Evolutionary conservation across 345 rosid genomes (phyloP).

Genomic region (Sisymbrium altissimum): DNA sequence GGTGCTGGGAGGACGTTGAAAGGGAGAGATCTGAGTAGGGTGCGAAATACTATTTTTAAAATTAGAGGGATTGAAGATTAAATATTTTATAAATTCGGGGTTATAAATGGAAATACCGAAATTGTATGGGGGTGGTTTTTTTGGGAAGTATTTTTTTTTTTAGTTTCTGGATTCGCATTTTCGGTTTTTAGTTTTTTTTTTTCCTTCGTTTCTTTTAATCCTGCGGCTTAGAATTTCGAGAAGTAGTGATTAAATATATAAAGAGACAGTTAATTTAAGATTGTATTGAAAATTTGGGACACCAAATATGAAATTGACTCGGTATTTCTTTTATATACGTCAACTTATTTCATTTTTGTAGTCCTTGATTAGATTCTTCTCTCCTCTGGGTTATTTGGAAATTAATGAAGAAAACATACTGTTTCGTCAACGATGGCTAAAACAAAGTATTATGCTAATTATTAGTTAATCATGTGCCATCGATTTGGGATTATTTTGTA

Average conservation of each 20-base stretch:
- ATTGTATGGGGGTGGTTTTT: background rate
- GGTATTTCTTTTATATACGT: background rate
- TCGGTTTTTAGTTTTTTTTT: background rate
- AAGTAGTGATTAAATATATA: background rate
- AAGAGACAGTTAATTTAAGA: conserved; percentile 3
- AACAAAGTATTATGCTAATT: conserved; percentile 5
- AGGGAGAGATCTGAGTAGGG: conserved; percentile 93
- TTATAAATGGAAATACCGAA: conserved; percentile 1
- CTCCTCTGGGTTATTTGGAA: background rate
- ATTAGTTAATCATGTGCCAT: conserved; percentile 21
- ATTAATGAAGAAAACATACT: background rate
- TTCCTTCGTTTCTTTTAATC: background rate
- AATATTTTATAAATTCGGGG: conserved; percentile 6
- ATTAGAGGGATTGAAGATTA: conserved; percentile 89
- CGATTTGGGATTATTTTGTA: conserved; percentile 13
- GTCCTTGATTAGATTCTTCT: conserved; percentile 10
- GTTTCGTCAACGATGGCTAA: conserved; percentile 9
- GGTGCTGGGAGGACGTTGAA: conserved; percentile 95
- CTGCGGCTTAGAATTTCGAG: background rate
- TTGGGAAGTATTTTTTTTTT: background rate
- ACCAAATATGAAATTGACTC: conserved; percentile 11
- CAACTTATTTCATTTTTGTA: background rate
- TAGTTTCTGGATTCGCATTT: background rate
- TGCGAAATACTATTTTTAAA: conserved; percentile 89
- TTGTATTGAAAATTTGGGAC: conserved; percentile 25